Evolutionary conservation across 1,139 yeast genomes (phyloP), one percentile per base, ranked within the genome.

Genomic region (Debaryomyces singareniensis): DNA sequence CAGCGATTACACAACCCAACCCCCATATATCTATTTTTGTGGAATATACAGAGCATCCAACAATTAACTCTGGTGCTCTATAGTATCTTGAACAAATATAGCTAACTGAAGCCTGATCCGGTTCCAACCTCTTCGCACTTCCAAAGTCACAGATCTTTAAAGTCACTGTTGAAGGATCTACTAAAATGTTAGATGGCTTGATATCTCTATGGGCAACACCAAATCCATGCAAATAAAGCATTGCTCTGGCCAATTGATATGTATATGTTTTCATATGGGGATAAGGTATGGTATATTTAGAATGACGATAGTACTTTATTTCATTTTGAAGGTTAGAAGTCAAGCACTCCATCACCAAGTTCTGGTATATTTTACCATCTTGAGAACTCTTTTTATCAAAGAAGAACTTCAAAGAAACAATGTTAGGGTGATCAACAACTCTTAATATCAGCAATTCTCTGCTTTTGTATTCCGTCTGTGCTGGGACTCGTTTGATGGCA

Each of bases 1-100:
- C 93, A 13, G 91, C 91, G 40, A 82, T 62, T 6, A 82, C 91
- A 64, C 94, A 83, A 1, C 94, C 94, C 33, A 81, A 62, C 1
- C 91, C 91, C 94, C 94, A 83, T 35, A 81, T 75, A 51, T 83
- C 94, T 35, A 83, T 81, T 47, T 80, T 82, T 5, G 91, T 80
- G 2, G 87, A 71, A 49, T 83, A 83, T 30, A 75, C 64, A 25
- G 82, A 72, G 45, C 86, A 80, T 1, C 91, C 94, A 36, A 82
- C 76, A 45, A 82, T 80, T 39, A 82, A 61, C 53, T 82, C 94
- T 1, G 94, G 94, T 3, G 93, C 91, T 50, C 93, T 69, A 53
- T 82, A 82, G 51, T 79, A 82, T 47, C 93, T 68, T 15, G 87
- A 79, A 53, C 91, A 82, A 34, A 83, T 81, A 45, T 83, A 81